Base-by-base conservation (phyloP, 129 eudicot species). In the Cynara cardunculus region DNA sequence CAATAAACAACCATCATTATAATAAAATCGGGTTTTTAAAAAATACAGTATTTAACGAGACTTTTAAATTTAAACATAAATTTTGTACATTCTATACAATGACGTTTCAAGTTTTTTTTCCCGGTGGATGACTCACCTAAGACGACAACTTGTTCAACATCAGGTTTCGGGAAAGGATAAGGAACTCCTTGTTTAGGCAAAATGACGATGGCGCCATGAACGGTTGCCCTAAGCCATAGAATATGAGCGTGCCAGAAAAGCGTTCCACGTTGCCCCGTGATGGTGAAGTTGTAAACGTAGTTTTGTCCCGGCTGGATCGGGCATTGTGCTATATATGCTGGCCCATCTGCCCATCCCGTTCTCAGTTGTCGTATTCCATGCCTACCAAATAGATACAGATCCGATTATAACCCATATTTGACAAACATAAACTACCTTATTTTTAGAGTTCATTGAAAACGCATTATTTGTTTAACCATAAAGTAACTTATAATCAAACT, bases 341-440 rank as follows among this genome's bases (percentile, higher is more conserved):
- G 96, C 65, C 96, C 98, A 16, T 93, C 98, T 10, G 98, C 86
- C 98, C 98, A 93, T 5, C 98, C 98, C 18, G 98, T 90, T 83
- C 92, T 84, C 14, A 93, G 78, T 68, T 93, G 98, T 75, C 98
- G 87, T 26, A 93, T 81, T 10, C 97, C 97, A 39, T 93, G 97
- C 97, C 97, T 92, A 32, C 35, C 56, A 72, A 10, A 35, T 31
- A 16, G 0, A 30, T 34, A 25, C 3, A 21, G 10, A 28, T 68
- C 1, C 2, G 21, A 5, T 49, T 31, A 34, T 61, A 25, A 9
- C 39, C 7, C 39, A 34, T 34, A 5, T 34, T 34, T 1, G 7
- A 0, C 1, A 34, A 34, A 5, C 1, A 34, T 6, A 34, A 0
- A 9, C 39, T 34, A 34, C 0, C 9, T 34, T 32, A 4, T 32